phyloP scores from a whole-genome alignment of 2,329 filamentous ascomycete genomes.

The Aspergillus chevalieri region DNA sequence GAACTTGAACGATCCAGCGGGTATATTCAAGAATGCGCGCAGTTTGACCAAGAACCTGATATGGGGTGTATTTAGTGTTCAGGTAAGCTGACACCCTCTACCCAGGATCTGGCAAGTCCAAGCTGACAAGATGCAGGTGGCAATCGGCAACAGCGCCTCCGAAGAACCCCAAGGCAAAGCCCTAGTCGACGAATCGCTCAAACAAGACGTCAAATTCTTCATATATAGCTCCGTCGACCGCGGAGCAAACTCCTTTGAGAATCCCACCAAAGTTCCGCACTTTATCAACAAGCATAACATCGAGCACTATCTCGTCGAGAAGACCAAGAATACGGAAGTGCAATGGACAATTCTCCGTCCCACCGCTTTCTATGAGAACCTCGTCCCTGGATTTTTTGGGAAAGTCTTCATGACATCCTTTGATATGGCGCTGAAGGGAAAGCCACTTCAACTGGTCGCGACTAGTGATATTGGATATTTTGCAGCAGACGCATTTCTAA shows the following conservation, averaged over 20 bases:
- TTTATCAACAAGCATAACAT: constrained; percentile 58
- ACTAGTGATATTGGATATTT: constrained; percentile 49
- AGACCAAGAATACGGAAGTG: constrained; percentile 43
- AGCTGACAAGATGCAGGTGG: background rate
- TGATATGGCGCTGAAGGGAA: constrained; percentile 36
- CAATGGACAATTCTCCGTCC: constrained; percentile 58
- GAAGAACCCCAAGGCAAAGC: constrained; percentile 53
- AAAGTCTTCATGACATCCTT: constrained; percentile 44
- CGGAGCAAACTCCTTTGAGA: constrained; percentile 51
- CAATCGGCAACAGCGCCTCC: constrained; percentile 6
- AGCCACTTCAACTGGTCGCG: constrained; percentile 39
- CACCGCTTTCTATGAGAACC: constrained; percentile 57
- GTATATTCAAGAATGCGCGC: constrained; percentile 46
- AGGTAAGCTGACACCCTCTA: constrained; percentile 36
- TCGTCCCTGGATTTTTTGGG: constrained; percentile 42
- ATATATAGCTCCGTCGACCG: constrained; percentile 61
- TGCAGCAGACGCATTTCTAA: constrained; percentile 44
- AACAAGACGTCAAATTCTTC: constrained; percentile 53
- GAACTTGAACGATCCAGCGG: constrained; percentile 47
- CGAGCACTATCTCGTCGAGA: constrained; percentile 54
- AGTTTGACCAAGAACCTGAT: constrained; percentile 34
- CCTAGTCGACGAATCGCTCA: constrained; percentile 54
- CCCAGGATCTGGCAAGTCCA: background rate
- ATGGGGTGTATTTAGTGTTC: constrained; percentile 59
- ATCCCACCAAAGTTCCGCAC: constrained; percentile 54